phyloP scores from a whole-genome alignment of 2,329 filamentous ascomycete species.

The Aspergillus sp. region DNA sequence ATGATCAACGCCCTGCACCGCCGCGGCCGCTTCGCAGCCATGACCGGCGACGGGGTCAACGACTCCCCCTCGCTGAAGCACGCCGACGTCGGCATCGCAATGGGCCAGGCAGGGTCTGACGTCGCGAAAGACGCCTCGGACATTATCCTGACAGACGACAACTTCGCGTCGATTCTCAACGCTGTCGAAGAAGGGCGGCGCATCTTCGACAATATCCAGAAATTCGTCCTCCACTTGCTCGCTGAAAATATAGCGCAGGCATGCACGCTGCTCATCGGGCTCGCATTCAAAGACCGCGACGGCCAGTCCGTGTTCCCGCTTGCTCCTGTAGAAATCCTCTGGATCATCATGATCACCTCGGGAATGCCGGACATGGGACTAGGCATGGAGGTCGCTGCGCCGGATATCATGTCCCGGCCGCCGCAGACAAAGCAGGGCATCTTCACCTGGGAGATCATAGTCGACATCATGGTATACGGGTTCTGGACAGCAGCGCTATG shows the following conservation, averaged over 20 bases:
- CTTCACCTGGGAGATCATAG: constrained; percentile 74
- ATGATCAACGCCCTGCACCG: constrained; percentile 59
- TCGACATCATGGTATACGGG: constrained; percentile 79
- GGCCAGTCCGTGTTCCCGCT: constrained; percentile 81
- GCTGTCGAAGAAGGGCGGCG: constrained; percentile 80
- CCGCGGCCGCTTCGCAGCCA: constrained; percentile 73
- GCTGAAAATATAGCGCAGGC: constrained; percentile 83
- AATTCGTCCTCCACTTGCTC: constrained; percentile 78
- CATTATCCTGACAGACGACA: constrained; percentile 75
- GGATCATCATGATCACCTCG: constrained; percentile 93
- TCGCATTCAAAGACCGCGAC: constrained; percentile 72
- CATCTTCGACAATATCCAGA: constrained; percentile 89
- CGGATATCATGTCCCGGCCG: constrained; percentile 76
- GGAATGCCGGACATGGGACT: constrained; percentile 86
- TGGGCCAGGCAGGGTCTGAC: constrained; percentile 80
- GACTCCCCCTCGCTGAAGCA: constrained; percentile 78
- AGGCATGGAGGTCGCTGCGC: constrained; percentile 72
- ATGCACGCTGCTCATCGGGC: constrained; percentile 74
- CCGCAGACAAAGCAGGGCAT: constrained; percentile 71
- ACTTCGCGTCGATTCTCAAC: constrained; percentile 85
- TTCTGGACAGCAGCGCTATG: constrained; percentile 72
- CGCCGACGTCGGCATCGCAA: constrained; percentile 84
- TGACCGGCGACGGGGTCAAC: constrained; percentile 89
- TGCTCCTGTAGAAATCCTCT: constrained; percentile 81
- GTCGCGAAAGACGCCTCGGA: constrained; percentile 71